Percentiles rank a stretch among this genome's conserved stretches.
Evolutionary conservation across 2,329 filamentous ascomycete species (phyloP).

Genomic region (Rutstroemia sp.): DNA sequence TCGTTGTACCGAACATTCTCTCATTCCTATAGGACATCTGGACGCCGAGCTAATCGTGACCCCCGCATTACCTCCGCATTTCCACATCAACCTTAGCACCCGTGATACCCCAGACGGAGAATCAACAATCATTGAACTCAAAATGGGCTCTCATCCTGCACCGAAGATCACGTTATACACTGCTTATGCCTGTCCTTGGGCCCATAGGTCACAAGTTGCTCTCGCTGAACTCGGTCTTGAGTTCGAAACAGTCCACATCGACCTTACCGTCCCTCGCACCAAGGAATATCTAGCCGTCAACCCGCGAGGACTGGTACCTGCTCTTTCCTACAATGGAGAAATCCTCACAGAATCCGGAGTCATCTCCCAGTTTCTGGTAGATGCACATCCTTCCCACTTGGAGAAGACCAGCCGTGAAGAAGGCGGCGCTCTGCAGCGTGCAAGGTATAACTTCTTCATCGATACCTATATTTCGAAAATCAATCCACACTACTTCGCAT

Average conservation of each 20-base stretch:
- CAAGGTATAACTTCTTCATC: constrained; percentile 63
- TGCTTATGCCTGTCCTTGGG: constrained; percentile 54
- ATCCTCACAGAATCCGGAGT: constrained; percentile 69
- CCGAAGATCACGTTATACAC: constrained; percentile 16
- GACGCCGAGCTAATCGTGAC: constrained; percentile 10
- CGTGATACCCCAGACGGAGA: constrained; percentile 6
- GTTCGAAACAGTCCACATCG: constrained; percentile 66
- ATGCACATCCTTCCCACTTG: constrained; percentile 61
- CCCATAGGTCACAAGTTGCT: constrained; percentile 68
- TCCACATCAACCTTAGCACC: constrained; percentile 6
- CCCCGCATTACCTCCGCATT: constrained; percentile 6
- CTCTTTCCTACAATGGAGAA: constrained; percentile 56
- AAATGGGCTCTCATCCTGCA: constrained; percentile 9
- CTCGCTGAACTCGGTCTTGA: constrained; percentile 58
- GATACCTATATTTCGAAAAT: constrained; percentile 63
- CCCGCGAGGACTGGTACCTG: constrained; percentile 70
- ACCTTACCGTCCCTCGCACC: constrained; percentile 60
- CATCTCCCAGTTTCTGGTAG: constrained; percentile 63
- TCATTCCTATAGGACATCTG: constrained; percentile 6
- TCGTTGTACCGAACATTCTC: background rate
- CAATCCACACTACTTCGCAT: constrained; percentile 38
- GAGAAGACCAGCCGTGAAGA: constrained; percentile 46
- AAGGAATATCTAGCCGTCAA: constrained; percentile 71
- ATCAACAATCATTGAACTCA: constrained; percentile 8
- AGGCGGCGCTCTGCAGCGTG: constrained; percentile 53